phyloP scores from a whole-genome alignment of 495 filamentous ascomycete species.

The Cladorrhinum samala region DNA sequence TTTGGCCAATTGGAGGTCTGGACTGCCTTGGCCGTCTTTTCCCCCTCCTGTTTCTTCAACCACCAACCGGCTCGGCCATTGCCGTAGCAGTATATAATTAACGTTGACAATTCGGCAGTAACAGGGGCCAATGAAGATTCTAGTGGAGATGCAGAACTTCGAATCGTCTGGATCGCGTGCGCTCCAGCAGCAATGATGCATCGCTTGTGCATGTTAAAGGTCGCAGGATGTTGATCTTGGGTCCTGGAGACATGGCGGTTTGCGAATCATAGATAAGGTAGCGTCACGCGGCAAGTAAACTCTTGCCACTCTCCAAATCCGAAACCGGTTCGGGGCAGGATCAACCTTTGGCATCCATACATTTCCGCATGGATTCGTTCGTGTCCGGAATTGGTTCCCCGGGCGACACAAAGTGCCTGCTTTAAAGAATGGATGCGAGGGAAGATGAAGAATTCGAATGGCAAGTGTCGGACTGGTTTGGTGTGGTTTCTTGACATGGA shows the following conservation, averaged over 20 bases:
- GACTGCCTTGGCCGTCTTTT: too few species aligned
- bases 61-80: too few species aligned
- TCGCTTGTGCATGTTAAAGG: slow-evolving; percentile 5
- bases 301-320: slow-evolving; percentile 6
- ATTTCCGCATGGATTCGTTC: neutral
- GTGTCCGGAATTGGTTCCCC: too few species aligned
- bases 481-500: too few species aligned
- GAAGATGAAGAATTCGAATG: too few species aligned
- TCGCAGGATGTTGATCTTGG: slow-evolving; percentile 8
- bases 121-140: neutral
- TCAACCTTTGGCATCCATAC: neutral
- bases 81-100: too few species aligned
- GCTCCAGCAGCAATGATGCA: slow-evolving; percentile 5
- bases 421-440: too few species aligned
- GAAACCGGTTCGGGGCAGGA: neutral
- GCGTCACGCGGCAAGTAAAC: slow-evolving; percentile 7
- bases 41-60: too few species aligned
- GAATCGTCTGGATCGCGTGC: slow-evolving; percentile 5
- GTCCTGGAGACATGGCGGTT: neutral
- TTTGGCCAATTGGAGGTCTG: neutral
- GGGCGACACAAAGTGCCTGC: too few species aligned
- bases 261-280: neutral
- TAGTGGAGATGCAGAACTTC: slow-evolving; percentile 2
- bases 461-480: too few species aligned
- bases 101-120: too few species aligned